Conservation (phyloP, 1,139 yeast species). For the Nadsonia commutata region DNA sequence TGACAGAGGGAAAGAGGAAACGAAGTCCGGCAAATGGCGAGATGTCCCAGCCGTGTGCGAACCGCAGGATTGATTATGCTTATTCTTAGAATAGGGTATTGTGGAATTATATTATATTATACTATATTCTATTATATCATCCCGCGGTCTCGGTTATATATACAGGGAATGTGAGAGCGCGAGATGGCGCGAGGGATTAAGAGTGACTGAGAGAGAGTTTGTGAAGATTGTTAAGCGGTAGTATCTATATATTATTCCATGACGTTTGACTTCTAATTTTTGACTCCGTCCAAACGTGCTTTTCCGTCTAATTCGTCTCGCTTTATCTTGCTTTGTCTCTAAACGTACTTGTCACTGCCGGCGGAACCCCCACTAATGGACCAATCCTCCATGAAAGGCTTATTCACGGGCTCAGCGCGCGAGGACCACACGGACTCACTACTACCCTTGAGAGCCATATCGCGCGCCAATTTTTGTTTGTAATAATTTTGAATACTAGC, state of each 20-base stretch:
- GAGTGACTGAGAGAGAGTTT: too few relatives aligned
- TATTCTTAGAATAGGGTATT: slow-evolving; percentile 2
- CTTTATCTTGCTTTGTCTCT: too few relatives aligned
- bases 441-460: slow-evolving; percentile 41
- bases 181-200: too few relatives aligned
- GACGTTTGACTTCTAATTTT: too few relatives aligned
- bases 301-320: too few relatives aligned
- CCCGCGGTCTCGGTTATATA: slow-evolving; percentile 1
- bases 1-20: too few relatives aligned
- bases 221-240: too few relatives aligned
- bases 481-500: slow-evolving; percentile 50
- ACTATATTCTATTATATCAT: slow-evolving; percentile 3
- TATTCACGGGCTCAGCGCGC: slow-evolving; percentile 25
- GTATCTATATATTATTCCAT: too few relatives aligned
- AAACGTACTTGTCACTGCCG: too few relatives aligned
- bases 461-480: slow-evolving; percentile 43
- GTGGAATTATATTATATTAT: background rate
- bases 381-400: slow-evolving; percentile 21
- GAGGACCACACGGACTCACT: slow-evolving; percentile 75
- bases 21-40: too few relatives aligned
- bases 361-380: background rate
- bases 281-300: too few relatives aligned
- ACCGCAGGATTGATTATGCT: background rate
- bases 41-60: too few relatives aligned
- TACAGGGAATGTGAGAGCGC: slow-evolving; percentile 2